Percentiles rank a stretch among this genome's conserved stretches.
These are phyloP conservation scores for Aspergillus clavatus DNA, from an alignment of 2,329 filamentous ascomycete genomes.

Conservation along the genomic window DNA sequence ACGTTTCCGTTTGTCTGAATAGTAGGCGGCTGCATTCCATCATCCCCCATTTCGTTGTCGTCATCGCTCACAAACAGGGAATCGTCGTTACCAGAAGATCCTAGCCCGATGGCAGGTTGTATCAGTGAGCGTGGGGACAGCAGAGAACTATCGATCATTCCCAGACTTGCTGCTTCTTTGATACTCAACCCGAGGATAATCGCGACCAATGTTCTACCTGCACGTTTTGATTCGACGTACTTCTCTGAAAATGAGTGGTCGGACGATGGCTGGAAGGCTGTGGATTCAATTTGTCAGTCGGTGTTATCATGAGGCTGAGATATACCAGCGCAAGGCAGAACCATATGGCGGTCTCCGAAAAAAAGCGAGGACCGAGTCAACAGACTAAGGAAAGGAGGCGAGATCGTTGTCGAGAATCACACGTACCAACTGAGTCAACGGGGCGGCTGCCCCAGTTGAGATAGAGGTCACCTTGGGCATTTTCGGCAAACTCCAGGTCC, in stretches of 20 bases:
- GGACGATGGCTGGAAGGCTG: slow-evolving; percentile 42
- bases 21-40: slow-evolving; percentile 20
- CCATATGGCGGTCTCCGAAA: not conserved
- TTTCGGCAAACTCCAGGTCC: slow-evolving; percentile 47
- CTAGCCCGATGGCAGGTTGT: slow-evolving; percentile 23
- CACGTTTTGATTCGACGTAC: slow-evolving; percentile 56
- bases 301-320: not conserved
- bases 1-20: slow-evolving; percentile 12
- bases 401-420: slow-evolving; percentile 8
- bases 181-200: slow-evolving; percentile 55
- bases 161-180: slow-evolving; percentile 45
- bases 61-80: slow-evolving; percentile 37
- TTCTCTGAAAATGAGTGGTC: slow-evolving; percentile 51
- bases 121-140: slow-evolving; percentile 25
- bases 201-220: slow-evolving; percentile 51
- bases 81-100: slow-evolving; percentile 29
- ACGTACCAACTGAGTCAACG: slow-evolving; percentile 47
- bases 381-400: slow-evolving; percentile 15
- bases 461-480: slow-evolving; percentile 44
- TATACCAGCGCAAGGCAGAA: not conserved
- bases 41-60: slow-evolving; percentile 31
- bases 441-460: slow-evolving; percentile 46
- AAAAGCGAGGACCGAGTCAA: slow-evolving; percentile 2
- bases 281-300: slow-evolving; percentile 15
- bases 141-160: slow-evolving; percentile 45